Base-by-base conservation (phyloP, 2,329 filamentous ascomycete genomes). In the Aciculosporium take region DNA sequence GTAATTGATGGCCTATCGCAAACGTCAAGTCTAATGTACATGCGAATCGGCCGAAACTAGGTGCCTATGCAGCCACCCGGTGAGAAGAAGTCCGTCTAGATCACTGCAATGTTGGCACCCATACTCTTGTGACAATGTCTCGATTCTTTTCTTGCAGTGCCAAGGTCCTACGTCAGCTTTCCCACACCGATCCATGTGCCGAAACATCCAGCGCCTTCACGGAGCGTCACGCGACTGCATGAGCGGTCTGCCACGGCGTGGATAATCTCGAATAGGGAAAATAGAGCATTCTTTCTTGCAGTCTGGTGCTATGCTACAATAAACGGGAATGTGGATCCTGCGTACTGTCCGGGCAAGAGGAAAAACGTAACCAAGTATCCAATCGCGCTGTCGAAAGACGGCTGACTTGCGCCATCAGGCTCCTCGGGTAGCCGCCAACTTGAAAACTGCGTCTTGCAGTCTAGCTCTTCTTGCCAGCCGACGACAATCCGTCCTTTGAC, bases 401-500 rank as follows among this genome's bases (percentile, higher is more conserved):
- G 20, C 21, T 32, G 20, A 34, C 18, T 20, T 24, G 24, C 17
- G 39, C 10, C 27, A 37, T 37, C 30, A 39, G 31, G 34, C 35
- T 42, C 36, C 40, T 13, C 25, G 25, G 5, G 10, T 3, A 27
- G 9, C 23, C 20, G 10, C 24, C 32, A 32, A 31, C 32, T 31
- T 24, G 33, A 10, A 32, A 37, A 15, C 20, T 7, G 29, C 8
- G 13, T 15, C 12, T n/a, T 21, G 8, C 33, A 35, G 20, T 39
- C 44, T 53, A 62, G 44, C 52, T 54, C 56, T 59, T 65, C 54
- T 62, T 63, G 25, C 51, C 52, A 5, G 51, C 48, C 15, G 52
- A 44, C 10, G 51, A 44, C 10, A 51, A 52, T 17, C 42, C 54
- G 47, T 58, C 59, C 47, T 64, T 58, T 17, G 53, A 49, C 9